Percentiles rank a stretch among this genome's conserved stretches.
These are phyloP conservation scores for Rhazya stricta DNA, from an alignment of 257 asterid genomes.

Conservation along the genomic window DNA sequence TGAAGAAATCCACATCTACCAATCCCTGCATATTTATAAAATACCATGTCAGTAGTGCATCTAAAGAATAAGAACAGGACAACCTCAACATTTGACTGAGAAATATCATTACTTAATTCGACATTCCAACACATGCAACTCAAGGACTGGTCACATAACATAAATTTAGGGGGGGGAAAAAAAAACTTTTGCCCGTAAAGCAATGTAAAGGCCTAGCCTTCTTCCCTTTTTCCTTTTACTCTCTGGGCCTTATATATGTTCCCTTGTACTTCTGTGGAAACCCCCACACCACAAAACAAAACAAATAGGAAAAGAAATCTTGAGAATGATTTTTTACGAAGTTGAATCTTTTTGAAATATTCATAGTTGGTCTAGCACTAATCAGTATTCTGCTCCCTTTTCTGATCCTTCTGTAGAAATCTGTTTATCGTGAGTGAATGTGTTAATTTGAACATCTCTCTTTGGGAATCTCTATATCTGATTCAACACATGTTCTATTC, in stretches of 20 bases:
- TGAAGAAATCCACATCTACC: conserved; percentile 80
- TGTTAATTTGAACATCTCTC: neutral
- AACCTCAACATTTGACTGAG: neutral
- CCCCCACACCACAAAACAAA: neutral
- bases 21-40: conserved; percentile 47
- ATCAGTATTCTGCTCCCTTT: neutral
- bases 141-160: neutral
- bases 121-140: neutral
- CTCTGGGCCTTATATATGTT: neutral
- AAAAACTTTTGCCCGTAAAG: neutral
- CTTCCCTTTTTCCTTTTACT: neutral
- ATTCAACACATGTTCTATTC: neutral
- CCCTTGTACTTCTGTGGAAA: neutral
- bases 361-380: neutral
- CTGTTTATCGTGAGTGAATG: neutral
- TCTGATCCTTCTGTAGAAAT: neutral
- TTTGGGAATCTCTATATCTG: neutral
- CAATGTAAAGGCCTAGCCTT: neutral
- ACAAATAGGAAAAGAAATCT: neutral
- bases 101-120: neutral
- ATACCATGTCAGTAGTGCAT: conserved; percentile 8
- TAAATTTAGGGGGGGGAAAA: too few relatives aligned
- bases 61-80: neutral
- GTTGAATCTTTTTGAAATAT: neutral
- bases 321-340: neutral